A percentile compares a stretch with the other conserved stretches of the same genome.
Conservation (phyloP, 2,329 filamentous ascomycete genomes). For the Thelonectria discophora region DNA sequence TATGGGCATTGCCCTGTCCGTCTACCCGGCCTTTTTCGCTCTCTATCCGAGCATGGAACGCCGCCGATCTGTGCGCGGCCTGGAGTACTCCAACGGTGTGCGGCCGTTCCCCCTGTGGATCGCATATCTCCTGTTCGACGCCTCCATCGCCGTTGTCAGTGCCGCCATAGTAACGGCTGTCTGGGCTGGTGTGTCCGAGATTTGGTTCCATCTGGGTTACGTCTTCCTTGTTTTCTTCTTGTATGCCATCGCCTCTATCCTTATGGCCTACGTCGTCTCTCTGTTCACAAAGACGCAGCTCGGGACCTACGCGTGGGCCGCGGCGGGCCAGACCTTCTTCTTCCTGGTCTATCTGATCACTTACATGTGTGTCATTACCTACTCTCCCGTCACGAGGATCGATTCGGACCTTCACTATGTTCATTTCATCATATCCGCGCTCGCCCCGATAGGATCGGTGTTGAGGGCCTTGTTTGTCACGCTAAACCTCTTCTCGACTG, state of each 20-base stretch:
- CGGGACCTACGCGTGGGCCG: slow-evolving; percentile 83
- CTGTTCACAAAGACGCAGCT: slow-evolving; percentile 82
- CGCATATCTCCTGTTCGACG: slow-evolving; percentile 84
- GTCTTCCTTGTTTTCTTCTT: slow-evolving; percentile 83
- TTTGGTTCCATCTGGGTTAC: slow-evolving; percentile 84
- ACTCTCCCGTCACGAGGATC: slow-evolving; percentile 73
- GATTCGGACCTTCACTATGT: slow-evolving; percentile 73
- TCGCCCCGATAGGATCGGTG: slow-evolving; percentile 81
- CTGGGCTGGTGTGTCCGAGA: slow-evolving; percentile 69
- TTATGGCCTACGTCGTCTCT: slow-evolving; percentile 83
- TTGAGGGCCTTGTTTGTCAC: slow-evolving; percentile 78
- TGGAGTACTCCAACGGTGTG: slow-evolving; percentile 94
- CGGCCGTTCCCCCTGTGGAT: slow-evolving; percentile 84
- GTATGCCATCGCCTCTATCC: slow-evolving; percentile 79
- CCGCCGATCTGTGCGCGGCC: slow-evolving; percentile 77
- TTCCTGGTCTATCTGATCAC: slow-evolving; percentile 77
- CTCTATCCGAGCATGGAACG: slow-evolving; percentile 90
- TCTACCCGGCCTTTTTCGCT: slow-evolving; percentile 86
- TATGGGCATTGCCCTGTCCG: slow-evolving; percentile 79
- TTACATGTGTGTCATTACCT: slow-evolving; percentile 78
- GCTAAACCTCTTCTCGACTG: slow-evolving; percentile 83
- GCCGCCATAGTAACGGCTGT: slow-evolving; percentile 74
- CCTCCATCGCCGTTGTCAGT: slow-evolving; percentile 72
- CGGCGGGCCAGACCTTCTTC: slow-evolving; percentile 76
- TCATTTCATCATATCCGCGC: slow-evolving; percentile 76